A percentile compares a stretch with the other conserved stretches of the same genome.
Evolutionary conservation across 768 basidiomycete genomes (phyloP).

Genomic region (Termitomyces sp.): DNA sequence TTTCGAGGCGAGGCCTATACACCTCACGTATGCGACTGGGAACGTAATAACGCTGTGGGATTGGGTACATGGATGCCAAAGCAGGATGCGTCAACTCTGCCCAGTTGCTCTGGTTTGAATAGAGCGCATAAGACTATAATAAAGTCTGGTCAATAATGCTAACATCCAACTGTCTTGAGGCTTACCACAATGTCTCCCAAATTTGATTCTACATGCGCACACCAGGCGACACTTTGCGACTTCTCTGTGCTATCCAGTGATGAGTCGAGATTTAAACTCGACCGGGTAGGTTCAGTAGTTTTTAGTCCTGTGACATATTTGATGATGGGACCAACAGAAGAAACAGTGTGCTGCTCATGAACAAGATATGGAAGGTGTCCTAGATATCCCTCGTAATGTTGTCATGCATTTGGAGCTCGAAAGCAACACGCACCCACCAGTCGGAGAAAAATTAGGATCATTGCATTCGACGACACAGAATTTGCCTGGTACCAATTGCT

Average conservation of each 20-base stretch:
- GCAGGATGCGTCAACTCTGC: slow-evolving; percentile 49
- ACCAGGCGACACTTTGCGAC: slow-evolving; percentile 60
- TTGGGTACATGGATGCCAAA: slow-evolving; percentile 54
- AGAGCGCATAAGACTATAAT: slow-evolving; percentile 60
- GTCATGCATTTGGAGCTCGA: slow-evolving; percentile 2
- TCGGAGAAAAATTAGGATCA: slow-evolving; percentile 72
- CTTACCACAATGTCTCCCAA: slow-evolving; percentile 73
- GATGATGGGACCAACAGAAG: slow-evolving; percentile 59
- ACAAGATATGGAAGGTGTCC: slow-evolving; percentile 73
- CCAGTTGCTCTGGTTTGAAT: slow-evolving; percentile 65
- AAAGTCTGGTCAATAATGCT: not conserved
- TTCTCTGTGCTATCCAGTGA: slow-evolving; percentile 44
- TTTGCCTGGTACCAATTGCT: slow-evolving; percentile 65
- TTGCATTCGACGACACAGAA: slow-evolving; percentile 61
- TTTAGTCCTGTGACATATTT: slow-evolving; percentile 60
- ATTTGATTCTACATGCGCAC: slow-evolving; percentile 61
- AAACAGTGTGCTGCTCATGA: slow-evolving; percentile 50
- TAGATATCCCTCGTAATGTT: slow-evolving; percentile 24
- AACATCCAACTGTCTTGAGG: slow-evolving; percentile 7
- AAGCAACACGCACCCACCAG: slow-evolving; percentile 48
- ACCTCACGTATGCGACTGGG: slow-evolving; percentile 59
- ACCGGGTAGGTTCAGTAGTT: slow-evolving; percentile 25
- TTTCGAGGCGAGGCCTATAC: slow-evolving; percentile 58
- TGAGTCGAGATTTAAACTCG: slow-evolving; percentile 46
- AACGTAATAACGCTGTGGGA: slow-evolving; percentile 76